Base-by-base conservation (phyloP, 176 grass and related monocot genomes). In the Poa pratensis region DNA sequence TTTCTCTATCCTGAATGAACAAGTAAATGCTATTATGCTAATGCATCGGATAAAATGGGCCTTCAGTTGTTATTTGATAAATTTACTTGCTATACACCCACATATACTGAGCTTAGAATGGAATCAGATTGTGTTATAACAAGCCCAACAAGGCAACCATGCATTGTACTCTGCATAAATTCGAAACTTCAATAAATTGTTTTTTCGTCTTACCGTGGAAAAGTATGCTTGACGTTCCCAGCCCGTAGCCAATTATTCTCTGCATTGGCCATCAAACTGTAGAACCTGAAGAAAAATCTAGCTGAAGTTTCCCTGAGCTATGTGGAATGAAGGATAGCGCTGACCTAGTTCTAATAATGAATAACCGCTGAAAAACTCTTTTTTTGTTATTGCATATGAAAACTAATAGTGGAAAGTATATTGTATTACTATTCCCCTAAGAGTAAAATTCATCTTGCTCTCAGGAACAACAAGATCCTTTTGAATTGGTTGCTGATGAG, bases 401-500 rank as follows among this genome's bases (percentile, higher is more conserved):
- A 58, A 9, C 26, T 26, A 40, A 16, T 67, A 0, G 4, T 40
- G 9, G 50, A 80, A 61, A 60, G 30, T 27, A 22, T 61, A 73
- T 68, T 74, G 35, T 35, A 61, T 27, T 30, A 3, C 34, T 69
- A 9, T 43, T 50, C 16, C 61, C 20, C 53, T 13, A 65, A 48
- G 48, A 59, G n/a, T 58, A 49, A 74, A 37, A 39, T 65, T n/a
- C 17, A 4, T 62, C 6, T 3, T 82, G 48, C 1, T 80, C 58
- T 24, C 86, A 95, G 90, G 90, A 88, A 75, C 75, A 64, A 16
- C 62, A 78, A 30, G 96, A 98, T 87, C 96, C 96, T 58, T 98
- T 98, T 83, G 88, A 90, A 42, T 78, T 98, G 76, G 96, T 98
- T 61, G 88, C 91, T 64, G 93, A 98, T 86, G 96, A 98, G 52